phyloP scores from a whole-genome alignment of 352 stramenopile genomes.

The Phytophthora ramorum region DNA sequence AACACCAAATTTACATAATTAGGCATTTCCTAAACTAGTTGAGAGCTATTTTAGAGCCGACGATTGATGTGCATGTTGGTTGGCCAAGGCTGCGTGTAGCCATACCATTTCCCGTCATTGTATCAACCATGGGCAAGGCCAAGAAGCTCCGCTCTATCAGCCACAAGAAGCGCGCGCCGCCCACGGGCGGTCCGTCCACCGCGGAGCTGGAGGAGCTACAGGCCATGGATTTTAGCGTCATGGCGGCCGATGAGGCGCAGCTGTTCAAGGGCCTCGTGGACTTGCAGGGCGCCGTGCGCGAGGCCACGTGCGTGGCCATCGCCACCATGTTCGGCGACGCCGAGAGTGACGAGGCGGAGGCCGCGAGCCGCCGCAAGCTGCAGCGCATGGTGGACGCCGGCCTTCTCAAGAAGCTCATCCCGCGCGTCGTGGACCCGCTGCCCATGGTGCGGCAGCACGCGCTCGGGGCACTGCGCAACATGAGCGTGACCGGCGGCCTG shows the following conservation, averaged over 20 bases:
- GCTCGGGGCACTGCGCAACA: conserved; percentile 85
- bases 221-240: conserved; percentile 46
- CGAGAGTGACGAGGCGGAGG: conserved; percentile 64
- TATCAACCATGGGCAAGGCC: conserved; percentile 78
- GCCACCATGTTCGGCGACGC: conserved; percentile 84
- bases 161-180: conserved; percentile 83
- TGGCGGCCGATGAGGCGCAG: conserved; percentile 67
- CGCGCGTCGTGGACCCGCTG: conserved; percentile 83
- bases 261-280: conserved; percentile 79
- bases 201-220: conserved; percentile 69
- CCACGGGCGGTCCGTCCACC: conserved; percentile 60
- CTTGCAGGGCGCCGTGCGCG: conserved; percentile 81
- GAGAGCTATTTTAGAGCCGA: too few relatives aligned
- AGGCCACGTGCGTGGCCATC: conserved; percentile 86
- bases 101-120: conserved; percentile 6
- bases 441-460: conserved; percentile 88
- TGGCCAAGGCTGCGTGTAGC: conserved; percentile 26
- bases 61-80: conserved; percentile 18
- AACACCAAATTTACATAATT: background rate
- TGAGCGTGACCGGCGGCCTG: conserved; percentile 86
- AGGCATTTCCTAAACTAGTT: too few relatives aligned
- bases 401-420: conserved; percentile 84
- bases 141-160: conserved; percentile 88
- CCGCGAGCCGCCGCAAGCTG: conserved; percentile 64
- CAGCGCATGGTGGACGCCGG: conserved; percentile 81